These are phyloP conservation scores for Cladorrhinum sp. DNA, from an alignment of 2,329 filamentous ascomycete species.

Conservation along the genomic window DNA sequence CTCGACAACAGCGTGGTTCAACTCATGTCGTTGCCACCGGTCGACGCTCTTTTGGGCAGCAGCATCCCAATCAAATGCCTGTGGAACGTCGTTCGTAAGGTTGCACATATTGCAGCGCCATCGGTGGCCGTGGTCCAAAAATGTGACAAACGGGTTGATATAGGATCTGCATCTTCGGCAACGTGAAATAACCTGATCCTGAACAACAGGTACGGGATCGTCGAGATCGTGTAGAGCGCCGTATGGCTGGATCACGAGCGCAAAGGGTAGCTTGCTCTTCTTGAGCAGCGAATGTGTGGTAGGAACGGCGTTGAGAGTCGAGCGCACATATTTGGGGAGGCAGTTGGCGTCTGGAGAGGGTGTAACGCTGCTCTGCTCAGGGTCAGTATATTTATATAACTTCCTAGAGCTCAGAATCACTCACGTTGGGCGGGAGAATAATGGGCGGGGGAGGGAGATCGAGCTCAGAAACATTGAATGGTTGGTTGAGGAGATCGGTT, in stretches of 20 bases:
- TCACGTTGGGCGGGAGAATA: conserved; percentile 85
- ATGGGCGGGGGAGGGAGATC: conserved; percentile 90
- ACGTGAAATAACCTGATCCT: conserved; percentile 95
- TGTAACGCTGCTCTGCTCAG: conserved; percentile 74
- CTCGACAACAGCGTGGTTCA: conserved; percentile 96
- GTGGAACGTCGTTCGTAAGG: conserved; percentile 96
- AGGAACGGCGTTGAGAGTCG: conserved; percentile 89
- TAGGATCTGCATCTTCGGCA: conserved; percentile 95
- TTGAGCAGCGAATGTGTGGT: conserved; percentile 91
- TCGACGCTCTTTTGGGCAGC: conserved; percentile 88
- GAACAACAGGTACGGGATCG: conserved; percentile 84
- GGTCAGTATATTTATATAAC: conserved; percentile 38
- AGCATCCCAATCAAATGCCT: conserved; percentile 98
- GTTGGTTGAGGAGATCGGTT: conserved; percentile 86
- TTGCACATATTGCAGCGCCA: conserved; percentile 99
- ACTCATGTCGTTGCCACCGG: conserved; percentile 84
- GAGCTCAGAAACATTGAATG: conserved; percentile 90
- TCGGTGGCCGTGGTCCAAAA: conserved; percentile 92
- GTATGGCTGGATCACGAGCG: conserved; percentile 94
- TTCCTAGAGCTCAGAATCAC: conserved; percentile 35
- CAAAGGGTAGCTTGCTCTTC: conserved; percentile 94
- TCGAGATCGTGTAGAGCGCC: conserved; percentile 88
- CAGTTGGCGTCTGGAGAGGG: conserved; percentile 90
- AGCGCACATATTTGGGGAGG: conserved; percentile 89
- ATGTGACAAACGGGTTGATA: conserved; percentile 96